Evolutionary conservation across 2,329 filamentous ascomycete species (phyloP).

Genomic region (Colletotrichum falcatum): DNA sequence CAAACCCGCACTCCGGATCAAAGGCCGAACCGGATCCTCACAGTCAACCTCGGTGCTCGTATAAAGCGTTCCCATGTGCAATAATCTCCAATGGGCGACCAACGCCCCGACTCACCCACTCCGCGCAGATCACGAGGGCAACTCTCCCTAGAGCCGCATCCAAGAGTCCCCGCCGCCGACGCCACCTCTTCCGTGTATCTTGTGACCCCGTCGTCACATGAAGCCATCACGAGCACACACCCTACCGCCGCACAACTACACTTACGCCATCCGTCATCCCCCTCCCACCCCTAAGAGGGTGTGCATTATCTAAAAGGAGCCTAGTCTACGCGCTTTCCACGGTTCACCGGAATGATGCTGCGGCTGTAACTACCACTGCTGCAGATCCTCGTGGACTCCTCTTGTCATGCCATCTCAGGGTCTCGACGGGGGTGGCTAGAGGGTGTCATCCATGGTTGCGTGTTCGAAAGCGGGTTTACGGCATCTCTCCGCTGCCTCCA

Average conservation of each 20-base stretch:
- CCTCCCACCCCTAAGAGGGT: background rate
- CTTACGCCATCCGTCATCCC: background rate
- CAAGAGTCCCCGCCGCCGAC: background rate
- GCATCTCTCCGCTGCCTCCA: background rate
- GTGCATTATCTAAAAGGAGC: background rate
- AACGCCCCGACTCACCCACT: background rate
- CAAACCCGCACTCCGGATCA: background rate
- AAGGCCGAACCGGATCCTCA: background rate
- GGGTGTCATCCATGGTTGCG: background rate
- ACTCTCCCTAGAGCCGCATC: background rate
- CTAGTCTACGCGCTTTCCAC: background rate
- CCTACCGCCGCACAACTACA: background rate
- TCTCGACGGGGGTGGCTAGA: constrained; percentile 5
- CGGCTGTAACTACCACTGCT: constrained; percentile 1
- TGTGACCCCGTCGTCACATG: constrained; percentile 26
- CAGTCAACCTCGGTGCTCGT: background rate
- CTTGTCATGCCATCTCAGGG: constrained; percentile 18
- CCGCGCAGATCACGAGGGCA: background rate
- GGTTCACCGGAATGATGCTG: constrained; percentile 2
- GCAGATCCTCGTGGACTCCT: constrained; percentile 20
- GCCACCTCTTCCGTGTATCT: constrained; percentile 3
- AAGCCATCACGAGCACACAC: constrained; percentile 34
- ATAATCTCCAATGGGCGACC: background rate
- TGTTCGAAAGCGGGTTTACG: background rate
- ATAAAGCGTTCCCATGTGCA: background rate